These are phyloP conservation scores for Ophiostoma ips DNA, from an alignment of 2,329 filamentous ascomycete species.

Conservation along the genomic window DNA sequence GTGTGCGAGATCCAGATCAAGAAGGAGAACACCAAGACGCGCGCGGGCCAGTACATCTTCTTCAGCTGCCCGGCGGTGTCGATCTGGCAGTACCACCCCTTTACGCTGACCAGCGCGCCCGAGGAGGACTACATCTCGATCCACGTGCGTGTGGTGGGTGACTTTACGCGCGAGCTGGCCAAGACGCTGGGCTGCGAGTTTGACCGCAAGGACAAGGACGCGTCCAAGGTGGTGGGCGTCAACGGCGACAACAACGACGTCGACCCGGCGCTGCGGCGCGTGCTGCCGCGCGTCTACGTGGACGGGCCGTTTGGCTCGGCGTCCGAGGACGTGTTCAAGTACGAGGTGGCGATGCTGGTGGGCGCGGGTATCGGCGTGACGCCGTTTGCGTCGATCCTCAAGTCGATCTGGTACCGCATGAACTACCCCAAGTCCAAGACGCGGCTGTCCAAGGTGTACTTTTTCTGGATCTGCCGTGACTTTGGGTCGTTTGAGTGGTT, in stretches of 20 bases:
- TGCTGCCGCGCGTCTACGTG: constrained; percentile 67
- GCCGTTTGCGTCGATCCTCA: constrained; percentile 76
- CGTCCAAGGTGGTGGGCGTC: constrained; percentile 57
- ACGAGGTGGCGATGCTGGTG: constrained; percentile 65
- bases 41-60: constrained; percentile 78
- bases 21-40: constrained; percentile 72
- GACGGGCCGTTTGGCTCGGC: constrained; percentile 78
- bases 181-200: constrained; percentile 63
- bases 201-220: constrained; percentile 39
- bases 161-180: constrained; percentile 62
- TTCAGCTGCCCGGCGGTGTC: constrained; percentile 77
- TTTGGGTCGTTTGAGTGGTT: constrained; percentile 88
- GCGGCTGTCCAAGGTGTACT: constrained; percentile 72
- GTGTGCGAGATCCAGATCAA: constrained; percentile 88
- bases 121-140: constrained; percentile 86
- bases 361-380: constrained; percentile 76
- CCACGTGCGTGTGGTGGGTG: constrained; percentile 68
- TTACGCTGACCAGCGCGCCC: constrained; percentile 72
- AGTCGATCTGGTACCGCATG: constrained; percentile 89
- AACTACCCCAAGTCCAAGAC: constrained; percentile 74
- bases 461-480: constrained; percentile 85
- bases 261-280: constrained; percentile 56
- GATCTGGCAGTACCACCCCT: constrained; percentile 80
- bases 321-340: constrained; percentile 83
- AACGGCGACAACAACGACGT: constrained; percentile 45